phyloP scores from a whole-genome alignment of 2,329 filamentous ascomycete genomes.

The Cladobotryum mycophilum region DNA sequence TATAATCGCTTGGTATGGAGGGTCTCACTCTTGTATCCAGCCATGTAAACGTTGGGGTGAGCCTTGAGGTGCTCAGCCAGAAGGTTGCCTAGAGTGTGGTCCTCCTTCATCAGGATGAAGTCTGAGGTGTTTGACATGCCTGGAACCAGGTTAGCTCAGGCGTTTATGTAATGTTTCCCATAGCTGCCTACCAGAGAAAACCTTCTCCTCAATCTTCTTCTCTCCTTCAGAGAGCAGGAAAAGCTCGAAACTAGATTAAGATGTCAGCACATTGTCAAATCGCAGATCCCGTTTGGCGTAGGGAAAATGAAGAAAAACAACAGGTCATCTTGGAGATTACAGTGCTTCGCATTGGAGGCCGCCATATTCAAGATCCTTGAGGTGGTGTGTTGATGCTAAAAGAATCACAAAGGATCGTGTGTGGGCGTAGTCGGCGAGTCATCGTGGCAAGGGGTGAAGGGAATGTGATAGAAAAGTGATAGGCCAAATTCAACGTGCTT shows the following conservation, averaged over 20 bases:
- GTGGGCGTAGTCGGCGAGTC: no score
- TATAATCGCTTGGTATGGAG: slow-evolving; percentile 24
- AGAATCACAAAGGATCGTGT: no score
- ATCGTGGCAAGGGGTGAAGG: no score
- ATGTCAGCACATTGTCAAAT: slow-evolving; percentile 17
- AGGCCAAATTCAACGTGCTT: no score
- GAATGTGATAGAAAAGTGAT: no score
- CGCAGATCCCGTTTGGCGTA: background rate
- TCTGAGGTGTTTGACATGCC: slow-evolving; percentile 92
- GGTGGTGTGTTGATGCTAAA: no score
- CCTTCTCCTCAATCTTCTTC: slow-evolving; percentile 85
- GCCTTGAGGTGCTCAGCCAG: slow-evolving; percentile 79
- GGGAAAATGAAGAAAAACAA: slow-evolving; percentile 23
- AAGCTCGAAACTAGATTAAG: slow-evolving; percentile 69
- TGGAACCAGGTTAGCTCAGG: slow-evolving; percentile 10
- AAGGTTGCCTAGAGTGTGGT: slow-evolving; percentile 91
- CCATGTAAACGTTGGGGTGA: slow-evolving; percentile 78
- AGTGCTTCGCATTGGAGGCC: slow-evolving; percentile 33
- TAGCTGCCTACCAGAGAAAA: slow-evolving; percentile 73
- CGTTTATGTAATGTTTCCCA: background rate
- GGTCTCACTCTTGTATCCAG: slow-evolving; percentile 75
- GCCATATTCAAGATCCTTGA: slow-evolving; percentile 22
- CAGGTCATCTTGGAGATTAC: slow-evolving; percentile 32
- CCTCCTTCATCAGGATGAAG: slow-evolving; percentile 94
- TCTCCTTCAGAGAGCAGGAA: slow-evolving; percentile 83